Base-by-base conservation (phyloP, 345 rosid genomes). In the Noccaea bulbosa region DNA sequence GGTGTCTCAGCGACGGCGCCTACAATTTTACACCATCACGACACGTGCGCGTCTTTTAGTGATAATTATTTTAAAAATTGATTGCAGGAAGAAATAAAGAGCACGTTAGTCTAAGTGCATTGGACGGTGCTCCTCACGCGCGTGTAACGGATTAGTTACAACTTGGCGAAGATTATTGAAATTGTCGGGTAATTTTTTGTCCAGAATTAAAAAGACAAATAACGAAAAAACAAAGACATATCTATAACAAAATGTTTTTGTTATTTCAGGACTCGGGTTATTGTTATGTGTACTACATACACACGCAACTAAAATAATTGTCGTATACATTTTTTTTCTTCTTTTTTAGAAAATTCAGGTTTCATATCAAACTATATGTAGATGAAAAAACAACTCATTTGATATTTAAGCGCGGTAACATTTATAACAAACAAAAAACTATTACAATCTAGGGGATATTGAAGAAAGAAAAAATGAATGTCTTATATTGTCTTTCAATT, bases 81-180 rank as follows among this genome's bases (percentile, higher is more conserved):
- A 56, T 27, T 2, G 14, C 40, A 62, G 14, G 65, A 70, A 64
- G 65, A 69, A 47, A 69, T 63, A 55, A 64, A 50, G 55, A 62
- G 53, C 79, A 76, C 79, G 71, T 70, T 70, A 69, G 75, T 76
- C 75, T 64, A 64, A 70, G 34, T 56, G 16, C 35, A 70, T 76
- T 76, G 79, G 79, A 63, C 71, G 48, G 75, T 70, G 70, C 60
- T 54, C 59, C 1, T 32, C 54, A 75, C 70, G 75, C 74, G 79
- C 65, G 8, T 47, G 46, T 54, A 50, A 74, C 55, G 33, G 59
- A 51, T 51, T 74, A 53, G 63, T 50, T 57, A 65, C 67, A 74
- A 73, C 77, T 65, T 47, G 76, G 69, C 7, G 63, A 62, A 56
- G 51, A 27, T 73, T 65, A 73, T 48, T 65, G 77, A 58, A 33